Evolutionary conservation across 306 rosid species (phyloP).

Genomic region (Delonix regia): DNA sequence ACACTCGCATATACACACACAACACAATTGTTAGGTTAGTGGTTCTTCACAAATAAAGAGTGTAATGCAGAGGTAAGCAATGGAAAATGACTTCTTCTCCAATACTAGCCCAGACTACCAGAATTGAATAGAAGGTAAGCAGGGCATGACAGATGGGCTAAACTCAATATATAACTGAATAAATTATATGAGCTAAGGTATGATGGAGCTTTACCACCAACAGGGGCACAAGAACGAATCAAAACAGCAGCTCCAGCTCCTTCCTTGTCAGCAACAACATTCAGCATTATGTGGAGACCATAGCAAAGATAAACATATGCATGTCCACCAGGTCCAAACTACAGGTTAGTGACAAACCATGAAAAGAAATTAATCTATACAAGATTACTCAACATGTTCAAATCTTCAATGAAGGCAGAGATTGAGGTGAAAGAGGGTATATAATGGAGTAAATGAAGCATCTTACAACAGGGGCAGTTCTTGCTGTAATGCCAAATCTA

Average conservation of each 20-base stretch:
- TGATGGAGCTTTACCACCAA: constrained; percentile 58
- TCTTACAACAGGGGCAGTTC: constrained; percentile 94
- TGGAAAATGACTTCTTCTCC: not conserved
- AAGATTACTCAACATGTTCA: constrained; percentile 19
- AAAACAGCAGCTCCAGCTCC: constrained; percentile 88
- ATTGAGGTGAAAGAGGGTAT: not conserved
- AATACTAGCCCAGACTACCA: not conserved
- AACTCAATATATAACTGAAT: not conserved
- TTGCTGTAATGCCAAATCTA: constrained; percentile 86
- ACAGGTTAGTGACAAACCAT: constrained; percentile 27
- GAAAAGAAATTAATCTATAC: not conserved
- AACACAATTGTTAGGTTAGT: not conserved
- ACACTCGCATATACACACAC: not conserved
- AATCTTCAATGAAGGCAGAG: not conserved
- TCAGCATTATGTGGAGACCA: constrained; percentile 79
- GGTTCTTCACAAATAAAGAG: not conserved
- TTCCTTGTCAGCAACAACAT: constrained; percentile 89
- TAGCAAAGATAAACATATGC: constrained; percentile 91
- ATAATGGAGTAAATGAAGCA: not conserved
- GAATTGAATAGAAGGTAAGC: not conserved
- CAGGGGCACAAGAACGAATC: constrained; percentile 93
- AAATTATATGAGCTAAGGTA: not conserved
- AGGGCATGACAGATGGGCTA: not conserved
- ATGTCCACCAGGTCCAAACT: constrained; percentile 96
- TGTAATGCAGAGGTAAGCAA: not conserved